A percentile compares a stretch with the other conserved stretches of the same genome.
Conservation (phyloP, 768 basidiomycete genomes). For the Dioszegia aurantiaca region DNA sequence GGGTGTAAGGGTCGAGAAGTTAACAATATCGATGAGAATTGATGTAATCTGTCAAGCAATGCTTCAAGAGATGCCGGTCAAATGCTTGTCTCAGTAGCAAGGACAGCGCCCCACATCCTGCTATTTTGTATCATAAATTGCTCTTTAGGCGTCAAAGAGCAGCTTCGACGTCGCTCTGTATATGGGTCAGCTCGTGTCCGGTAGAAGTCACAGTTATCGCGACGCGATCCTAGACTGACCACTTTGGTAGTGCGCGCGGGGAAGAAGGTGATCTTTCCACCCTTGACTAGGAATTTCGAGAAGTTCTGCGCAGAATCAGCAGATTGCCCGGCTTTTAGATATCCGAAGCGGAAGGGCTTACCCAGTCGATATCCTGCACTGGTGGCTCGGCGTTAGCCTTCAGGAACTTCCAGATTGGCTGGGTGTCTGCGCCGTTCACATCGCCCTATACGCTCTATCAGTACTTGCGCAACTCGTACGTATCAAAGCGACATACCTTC, state of each 20-base stretch:
- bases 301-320: constrained; percentile 33
- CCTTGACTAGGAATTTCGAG: constrained; percentile 49
- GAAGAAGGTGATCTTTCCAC: constrained; percentile 50
- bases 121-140: not conserved
- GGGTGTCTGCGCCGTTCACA: constrained; percentile 52
- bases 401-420: constrained; percentile 51
- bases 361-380: constrained; percentile 50
- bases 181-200: too few relatives aligned
- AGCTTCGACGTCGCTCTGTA: constrained; percentile 22
- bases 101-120: too few relatives aligned
- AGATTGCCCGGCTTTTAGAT: not conserved
- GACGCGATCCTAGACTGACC: constrained; percentile 45
- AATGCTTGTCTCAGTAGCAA: too few relatives aligned
- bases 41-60: too few relatives aligned
- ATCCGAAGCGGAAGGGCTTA: constrained; percentile 17
- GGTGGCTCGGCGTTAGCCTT: constrained; percentile 46
- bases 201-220: too few relatives aligned
- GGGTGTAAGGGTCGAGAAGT: too few relatives aligned
- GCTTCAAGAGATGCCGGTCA: too few relatives aligned
- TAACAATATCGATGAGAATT: too few relatives aligned
- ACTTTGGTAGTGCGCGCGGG: constrained; percentile 43
- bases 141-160: constrained; percentile 11
- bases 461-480: not conserved
- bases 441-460: constrained; percentile 34
- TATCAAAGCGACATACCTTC: constrained; percentile 32